Evolutionary conservation across 2,329 filamentous ascomycete genomes (phyloP), one percentile per base, ranked within the genome.

Genomic region (Elsinoe batatas): DNA sequence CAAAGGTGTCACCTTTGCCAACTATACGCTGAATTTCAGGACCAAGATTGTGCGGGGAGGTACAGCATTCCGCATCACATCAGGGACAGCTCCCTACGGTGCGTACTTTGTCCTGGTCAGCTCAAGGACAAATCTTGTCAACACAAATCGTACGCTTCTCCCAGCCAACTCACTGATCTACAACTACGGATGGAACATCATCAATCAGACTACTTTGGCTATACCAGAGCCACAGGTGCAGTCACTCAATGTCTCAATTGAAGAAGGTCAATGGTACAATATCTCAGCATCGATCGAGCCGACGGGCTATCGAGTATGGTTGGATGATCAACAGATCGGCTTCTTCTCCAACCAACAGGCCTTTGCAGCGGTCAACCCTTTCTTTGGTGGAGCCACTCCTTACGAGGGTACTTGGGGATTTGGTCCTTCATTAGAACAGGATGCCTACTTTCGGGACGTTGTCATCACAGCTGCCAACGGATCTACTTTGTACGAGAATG

Each of bases 371-470:
- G 12, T 15, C 36, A 37, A 51, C 20, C 51, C 42, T 6, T 44
- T 30, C 2, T 46, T 37, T 7, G 8, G 17, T 7, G 3, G 44
- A 15, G 11, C 20, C 5, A 13, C 15, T 15, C 53, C 12, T 43
- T 59, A 26, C 58, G 47, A 53, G n/a, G 70, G 70, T 8, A 64
- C 66, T 1, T 74, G 69, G 57, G 72, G 70, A 0, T 73, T 75
- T 46, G 72, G 73, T 0, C 67, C 67, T 0, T 74, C 64, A 59
- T 66, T 72, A 51, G 71, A 74, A 46, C 70, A 74, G 15, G 60
- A 60, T 1, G 66, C 68, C 1, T 68, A 68, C 46, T 59, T 72
- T 56, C 68, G 63, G 32, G 67, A 74, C 58, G 68, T 73, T 5
- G 26, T 35, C 2, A 65, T 68, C 4, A 61, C 64, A 13, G 60